Base-by-base conservation (phyloP, 2,329 filamentous ascomycete species). In the Colletotrichum costaricense region DNA sequence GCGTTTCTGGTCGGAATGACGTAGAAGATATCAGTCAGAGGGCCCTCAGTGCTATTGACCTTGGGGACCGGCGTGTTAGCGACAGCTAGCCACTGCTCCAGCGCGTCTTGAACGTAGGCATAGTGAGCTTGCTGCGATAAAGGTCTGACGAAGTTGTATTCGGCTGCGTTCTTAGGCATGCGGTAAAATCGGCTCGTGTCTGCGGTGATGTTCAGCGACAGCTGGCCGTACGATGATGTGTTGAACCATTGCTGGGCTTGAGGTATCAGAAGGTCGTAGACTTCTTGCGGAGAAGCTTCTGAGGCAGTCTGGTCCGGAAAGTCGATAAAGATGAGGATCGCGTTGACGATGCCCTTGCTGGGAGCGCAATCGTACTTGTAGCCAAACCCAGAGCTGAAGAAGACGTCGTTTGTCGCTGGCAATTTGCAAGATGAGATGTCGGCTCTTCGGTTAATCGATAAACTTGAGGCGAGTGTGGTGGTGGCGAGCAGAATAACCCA, bases 301-400 rank as follows among this genome's bases (percentile, higher is more conserved):
- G 71, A 3, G 38, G 64, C 35, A 12, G 42, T 64, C 38, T 55
- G 63, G 11, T 83, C 81, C 2, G 75, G 68, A 62, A 82, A 83
- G 75, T 84, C 82, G 65, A 84, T 77, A 69, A 84, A 84, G 38
- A 84, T 76, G 81, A 84, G 82, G 67, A 77, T 79, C 19, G 77
- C 80, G 11, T 67, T 75, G 2, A 82, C 74, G 0, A 77, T 78
- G 9, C 82, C 82, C 1, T 75, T 78, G 65, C 79, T 80, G 1
- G 81, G 77, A 2, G 80, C 79, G 67, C 81, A 83, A 67, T 81
- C 76, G 11, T 74, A 35, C 8, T 76, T 63, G 67, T 75, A 77
- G 7, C 76, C 77, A 72, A 82, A 82, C 0, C 81, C 81, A 3
- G 75, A 60, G 74, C 80, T 81, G 5, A 80, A 76, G 56, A 77